Conservation (phyloP, 2,329 filamentous ascomycete species). For the Colletotrichum sublineola region DNA sequence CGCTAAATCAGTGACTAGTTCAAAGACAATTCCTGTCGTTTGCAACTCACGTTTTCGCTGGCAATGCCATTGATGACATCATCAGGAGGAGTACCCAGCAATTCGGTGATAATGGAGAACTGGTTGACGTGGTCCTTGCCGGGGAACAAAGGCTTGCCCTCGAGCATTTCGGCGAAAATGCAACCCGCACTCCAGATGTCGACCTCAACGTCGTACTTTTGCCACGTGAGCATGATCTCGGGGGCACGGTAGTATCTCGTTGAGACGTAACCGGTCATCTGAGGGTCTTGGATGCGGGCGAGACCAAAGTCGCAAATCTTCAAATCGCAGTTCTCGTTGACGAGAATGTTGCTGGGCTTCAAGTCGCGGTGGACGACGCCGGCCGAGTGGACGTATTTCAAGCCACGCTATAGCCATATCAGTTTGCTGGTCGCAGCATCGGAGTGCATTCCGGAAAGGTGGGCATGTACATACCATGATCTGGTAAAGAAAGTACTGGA, state of each 20-base stretch:
- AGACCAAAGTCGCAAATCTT: slow-evolving; percentile 99
- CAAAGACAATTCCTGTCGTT: not conserved
- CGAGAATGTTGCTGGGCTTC: slow-evolving; percentile 98
- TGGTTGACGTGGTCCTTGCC: slow-evolving; percentile 99
- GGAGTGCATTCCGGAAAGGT: not conserved
- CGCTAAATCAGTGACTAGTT: not conserved
- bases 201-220: slow-evolving; percentile 99
- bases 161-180: slow-evolving; percentile 99
- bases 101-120: slow-evolving; percentile 99
- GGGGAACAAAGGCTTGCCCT: slow-evolving; percentile 97
- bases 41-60: slow-evolving; percentile 86
- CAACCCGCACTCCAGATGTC: slow-evolving; percentile 99
- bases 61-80: slow-evolving; percentile 99
- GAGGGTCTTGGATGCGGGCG: slow-evolving; percentile 96
- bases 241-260: slow-evolving; percentile 98
- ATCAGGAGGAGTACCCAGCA: slow-evolving; percentile 94
- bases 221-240: slow-evolving; percentile 99
- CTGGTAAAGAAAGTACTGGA: slow-evolving; percentile 99
- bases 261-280: slow-evolving; percentile 99
- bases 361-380: slow-evolving; percentile 97
- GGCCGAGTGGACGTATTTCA: slow-evolving; percentile 99
- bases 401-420: slow-evolving; percentile 75
- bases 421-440: slow-evolving; percentile 29
- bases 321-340: slow-evolving; percentile 99
- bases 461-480: slow-evolving; percentile 79